A percentile compares a stretch with the other conserved stretches of the same genome.
Conservation (phyloP, 225 moss, liverwort and hornwort species). For the Sphagnum tenellum region DNA sequence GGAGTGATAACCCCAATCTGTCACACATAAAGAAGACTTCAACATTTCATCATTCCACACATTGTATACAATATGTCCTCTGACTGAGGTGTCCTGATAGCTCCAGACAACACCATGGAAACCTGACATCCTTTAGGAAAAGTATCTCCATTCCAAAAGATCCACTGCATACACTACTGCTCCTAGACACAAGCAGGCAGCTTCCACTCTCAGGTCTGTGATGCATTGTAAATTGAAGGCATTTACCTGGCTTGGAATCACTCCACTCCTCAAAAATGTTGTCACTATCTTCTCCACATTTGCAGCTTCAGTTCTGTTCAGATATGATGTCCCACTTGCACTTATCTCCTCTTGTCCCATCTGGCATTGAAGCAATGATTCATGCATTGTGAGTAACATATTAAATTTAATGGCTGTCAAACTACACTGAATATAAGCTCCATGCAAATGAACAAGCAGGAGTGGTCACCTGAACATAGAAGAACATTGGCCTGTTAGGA, state of each 20-base stretch:
- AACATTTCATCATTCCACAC: no score
- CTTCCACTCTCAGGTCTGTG: no score
- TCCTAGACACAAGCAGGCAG: no score
- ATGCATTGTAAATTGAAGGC: no score
- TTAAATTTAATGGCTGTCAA: neutral
- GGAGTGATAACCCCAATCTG: slow-evolving; percentile 68
- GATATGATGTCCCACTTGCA: slow-evolving; percentile 57
- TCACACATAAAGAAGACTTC: neutral
- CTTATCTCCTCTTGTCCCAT: slow-evolving; percentile 71
- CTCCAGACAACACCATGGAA: no score
- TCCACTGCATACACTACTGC: no score
- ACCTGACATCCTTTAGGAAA: no score
- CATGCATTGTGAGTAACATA: neutral
- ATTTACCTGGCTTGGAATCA: slow-evolving; percentile 51
- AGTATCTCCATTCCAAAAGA: no score
- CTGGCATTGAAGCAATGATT: slow-evolving; percentile 5
- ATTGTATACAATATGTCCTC: no score
- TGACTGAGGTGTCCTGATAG: no score
- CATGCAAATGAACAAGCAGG: neutral
- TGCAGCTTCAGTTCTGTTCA: slow-evolving; percentile 55
- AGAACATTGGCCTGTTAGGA: slow-evolving; percentile 64
- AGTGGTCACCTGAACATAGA: slow-evolving; percentile 42
- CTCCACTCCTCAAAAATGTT: slow-evolving; percentile 54
- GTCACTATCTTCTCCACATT: slow-evolving; percentile 63
- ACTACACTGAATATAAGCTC: neutral